Conservation (phyloP, 106 monocot species). For the Phalaenopsis aphrodite region DNA sequence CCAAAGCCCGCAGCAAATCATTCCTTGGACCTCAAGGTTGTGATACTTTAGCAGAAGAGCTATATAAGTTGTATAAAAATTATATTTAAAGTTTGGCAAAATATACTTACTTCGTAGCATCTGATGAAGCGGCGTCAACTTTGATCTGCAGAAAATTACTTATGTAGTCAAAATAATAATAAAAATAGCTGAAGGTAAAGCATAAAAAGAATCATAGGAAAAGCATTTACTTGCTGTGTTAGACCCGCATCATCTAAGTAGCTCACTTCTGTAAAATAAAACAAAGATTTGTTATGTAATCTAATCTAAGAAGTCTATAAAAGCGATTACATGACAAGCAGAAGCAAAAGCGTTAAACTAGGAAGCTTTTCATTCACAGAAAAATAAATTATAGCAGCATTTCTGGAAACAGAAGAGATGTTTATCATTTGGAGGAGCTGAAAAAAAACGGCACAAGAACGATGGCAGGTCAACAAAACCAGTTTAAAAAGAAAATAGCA, state of each 20-base stretch:
- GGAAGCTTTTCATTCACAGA: background rate
- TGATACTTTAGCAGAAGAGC: background rate
- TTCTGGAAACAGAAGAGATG: background rate
- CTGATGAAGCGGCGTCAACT: conserved; percentile 50
- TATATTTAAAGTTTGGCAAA: background rate
- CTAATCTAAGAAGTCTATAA: background rate
- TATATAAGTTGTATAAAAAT: background rate
- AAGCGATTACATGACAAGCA: background rate
- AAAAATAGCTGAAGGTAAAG: background rate
- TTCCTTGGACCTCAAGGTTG: conserved; percentile 29
- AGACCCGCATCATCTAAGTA: conserved; percentile 24
- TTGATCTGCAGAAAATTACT: conserved; percentile 31
- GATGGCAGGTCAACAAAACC: background rate
- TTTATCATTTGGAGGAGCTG: background rate
- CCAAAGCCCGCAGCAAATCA: conserved; percentile 70
- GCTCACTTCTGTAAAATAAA: conserved; percentile 31
- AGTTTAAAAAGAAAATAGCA: background rate
- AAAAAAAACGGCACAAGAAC: background rate
- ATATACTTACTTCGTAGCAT: conserved; percentile 66
- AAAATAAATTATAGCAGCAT: background rate
- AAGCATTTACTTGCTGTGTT: conserved; percentile 47
- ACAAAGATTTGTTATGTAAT: conserved; percentile 3
- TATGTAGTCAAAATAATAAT: background rate
- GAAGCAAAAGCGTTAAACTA: background rate
- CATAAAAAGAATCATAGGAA: background rate